These are phyloP conservation scores for Fistulifera solaris DNA, from an alignment of 108 stramenopile species.

Conservation along the genomic window DNA sequence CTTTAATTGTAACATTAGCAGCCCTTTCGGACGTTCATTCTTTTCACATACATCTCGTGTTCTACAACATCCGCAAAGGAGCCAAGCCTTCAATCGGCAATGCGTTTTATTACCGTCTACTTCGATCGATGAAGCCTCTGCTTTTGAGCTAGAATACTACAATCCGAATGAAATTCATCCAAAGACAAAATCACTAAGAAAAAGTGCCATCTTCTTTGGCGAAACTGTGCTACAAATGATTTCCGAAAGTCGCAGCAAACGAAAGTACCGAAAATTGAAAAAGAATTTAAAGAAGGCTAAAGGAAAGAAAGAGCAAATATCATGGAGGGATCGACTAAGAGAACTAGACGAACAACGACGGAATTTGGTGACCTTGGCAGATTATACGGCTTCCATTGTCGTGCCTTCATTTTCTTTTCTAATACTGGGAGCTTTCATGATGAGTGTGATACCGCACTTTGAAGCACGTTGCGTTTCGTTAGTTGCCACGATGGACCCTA, in stretches of 20 bases:
- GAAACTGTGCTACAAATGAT: background rate
- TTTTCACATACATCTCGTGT: too few species aligned
- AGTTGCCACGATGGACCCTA: conserved; percentile 42
- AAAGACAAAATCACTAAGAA: conserved; percentile 2
- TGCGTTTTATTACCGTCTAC: too few species aligned
- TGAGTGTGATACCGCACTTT: conserved; percentile 62
- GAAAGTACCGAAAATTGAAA: background rate
- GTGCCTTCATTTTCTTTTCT: conserved; percentile 64
- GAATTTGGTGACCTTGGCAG: conserved; percentile 60
- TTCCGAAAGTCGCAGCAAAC: background rate
- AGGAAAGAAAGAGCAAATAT: background rate
- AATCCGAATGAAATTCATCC: conserved; percentile 8
- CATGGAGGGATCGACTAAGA: background rate
- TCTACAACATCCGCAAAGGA: too few species aligned
- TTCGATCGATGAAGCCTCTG: too few species aligned
- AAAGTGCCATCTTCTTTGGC: conserved; percentile 2
- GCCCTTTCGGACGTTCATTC: too few species aligned
- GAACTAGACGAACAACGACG: conserved; percentile 60
- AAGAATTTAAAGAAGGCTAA: background rate
- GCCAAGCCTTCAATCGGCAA: too few species aligned
- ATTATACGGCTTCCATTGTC: conserved; percentile 57
- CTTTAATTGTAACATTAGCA: too few species aligned
- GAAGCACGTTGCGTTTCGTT: conserved; percentile 62
- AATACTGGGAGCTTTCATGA: conserved; percentile 65
- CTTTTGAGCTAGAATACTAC: too few species aligned